These are phyloP conservation scores for Bryoglossum gracile DNA, from an alignment of 495 filamentous ascomycete species.

Conservation along the genomic window DNA sequence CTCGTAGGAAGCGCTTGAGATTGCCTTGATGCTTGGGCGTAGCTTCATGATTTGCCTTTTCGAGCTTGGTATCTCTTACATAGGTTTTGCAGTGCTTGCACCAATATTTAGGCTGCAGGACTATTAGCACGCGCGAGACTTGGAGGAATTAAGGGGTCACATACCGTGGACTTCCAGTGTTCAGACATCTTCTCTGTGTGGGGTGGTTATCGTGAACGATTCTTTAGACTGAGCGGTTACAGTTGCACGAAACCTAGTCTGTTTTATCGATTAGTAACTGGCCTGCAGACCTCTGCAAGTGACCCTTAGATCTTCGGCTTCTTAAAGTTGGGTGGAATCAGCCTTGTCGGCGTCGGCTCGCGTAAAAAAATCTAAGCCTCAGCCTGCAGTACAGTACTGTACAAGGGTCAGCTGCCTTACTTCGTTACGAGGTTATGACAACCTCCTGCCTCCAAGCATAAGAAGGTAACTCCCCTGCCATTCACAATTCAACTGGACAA, in stretches of 20 bases:
- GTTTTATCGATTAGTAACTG: too few species aligned
- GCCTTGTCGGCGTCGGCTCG: slow-evolving; percentile 9
- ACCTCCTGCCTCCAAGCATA: too few species aligned
- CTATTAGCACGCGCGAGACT: slow-evolving; percentile 17
- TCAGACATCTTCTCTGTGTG: slow-evolving; percentile 87
- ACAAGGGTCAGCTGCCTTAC: too few species aligned
- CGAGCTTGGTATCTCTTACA: slow-evolving; percentile 87
- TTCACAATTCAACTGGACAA: background rate
- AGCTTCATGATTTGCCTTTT: slow-evolving; percentile 83
- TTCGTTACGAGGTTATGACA: too few species aligned
- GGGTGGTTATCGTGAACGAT: background rate
- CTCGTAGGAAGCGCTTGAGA: slow-evolving; percentile 83
- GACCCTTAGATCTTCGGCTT: too few species aligned
- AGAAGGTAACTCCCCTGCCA: background rate
- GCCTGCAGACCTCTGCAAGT: too few species aligned
- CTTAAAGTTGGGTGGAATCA: slow-evolving; percentile 1
- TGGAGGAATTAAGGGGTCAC: slow-evolving; percentile 16
- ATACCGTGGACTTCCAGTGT: slow-evolving; percentile 96
- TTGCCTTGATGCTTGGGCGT: slow-evolving; percentile 80
- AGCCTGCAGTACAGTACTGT: too few species aligned
- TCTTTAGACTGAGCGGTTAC: too few species aligned
- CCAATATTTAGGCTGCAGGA: slow-evolving; percentile 79
- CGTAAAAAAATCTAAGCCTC: slow-evolving; percentile 11
- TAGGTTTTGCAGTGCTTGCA: slow-evolving; percentile 94
- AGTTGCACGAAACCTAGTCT: too few species aligned